Evolutionary conservation across 768 basidiomycete genomes (phyloP).

Genomic region (Boletus sp.): DNA sequence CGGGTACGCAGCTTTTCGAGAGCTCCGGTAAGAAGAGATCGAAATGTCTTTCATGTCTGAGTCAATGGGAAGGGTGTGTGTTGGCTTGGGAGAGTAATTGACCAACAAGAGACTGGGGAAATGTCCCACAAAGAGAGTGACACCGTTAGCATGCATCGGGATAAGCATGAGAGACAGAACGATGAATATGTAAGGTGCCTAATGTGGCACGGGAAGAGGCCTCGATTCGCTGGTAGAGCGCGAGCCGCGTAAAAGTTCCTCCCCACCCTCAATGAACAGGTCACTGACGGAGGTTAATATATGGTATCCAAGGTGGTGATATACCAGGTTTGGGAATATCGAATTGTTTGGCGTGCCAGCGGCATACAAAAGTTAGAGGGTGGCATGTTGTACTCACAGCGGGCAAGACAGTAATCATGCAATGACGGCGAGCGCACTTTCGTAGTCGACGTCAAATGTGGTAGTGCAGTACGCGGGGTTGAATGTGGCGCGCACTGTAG

Average conservation of each 20-base stretch:
- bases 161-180: conserved; percentile 1
- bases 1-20: conserved; percentile 68
- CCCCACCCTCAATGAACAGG: conserved; percentile 4
- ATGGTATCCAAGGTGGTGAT: conserved; percentile 10
- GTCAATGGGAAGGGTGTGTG: conserved; percentile 25
- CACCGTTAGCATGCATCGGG: conserved; percentile 20
- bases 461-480: conserved; percentile 32
- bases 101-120: conserved; percentile 43
- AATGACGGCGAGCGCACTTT: conserved; percentile 38
- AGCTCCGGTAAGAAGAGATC: conserved; percentile 52
- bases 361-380: conserved; percentile 9
- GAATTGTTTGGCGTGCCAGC: conserved; percentile 5
- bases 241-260: neutral
- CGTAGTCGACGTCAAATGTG: conserved; percentile 34
- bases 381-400: conserved; percentile 33
- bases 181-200: conserved; percentile 5
- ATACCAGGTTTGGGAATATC: conserved; percentile 1
- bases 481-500: conserved; percentile 30
- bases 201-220: neutral
- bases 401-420: conserved; percentile 40
- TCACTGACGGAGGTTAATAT: conserved; percentile 11
- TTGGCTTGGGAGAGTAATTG: conserved; percentile 42
- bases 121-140: conserved; percentile 20
- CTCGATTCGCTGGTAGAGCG: neutral
- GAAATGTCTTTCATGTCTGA: conserved; percentile 79